Conservation (phyloP, 2,329 filamentous ascomycete species). For the Paecilomyces variotii region DNA sequence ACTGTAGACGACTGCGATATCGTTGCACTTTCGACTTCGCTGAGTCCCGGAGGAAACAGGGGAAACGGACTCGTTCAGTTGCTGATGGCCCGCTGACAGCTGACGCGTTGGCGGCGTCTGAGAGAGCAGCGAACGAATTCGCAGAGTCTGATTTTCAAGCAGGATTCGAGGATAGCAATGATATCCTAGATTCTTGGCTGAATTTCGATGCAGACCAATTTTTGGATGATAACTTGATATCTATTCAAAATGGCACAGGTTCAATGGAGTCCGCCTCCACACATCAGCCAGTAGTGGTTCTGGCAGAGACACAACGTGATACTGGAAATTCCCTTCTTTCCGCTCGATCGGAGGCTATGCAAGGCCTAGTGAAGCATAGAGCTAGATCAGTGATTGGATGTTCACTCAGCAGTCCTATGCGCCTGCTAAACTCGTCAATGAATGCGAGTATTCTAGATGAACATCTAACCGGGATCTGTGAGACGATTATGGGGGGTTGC, state of each 20-base stretch:
- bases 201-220: neutral
- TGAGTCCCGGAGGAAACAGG: neutral
- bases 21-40: slow-evolving; percentile 11
- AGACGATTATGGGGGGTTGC: neutral
- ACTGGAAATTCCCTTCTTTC: neutral
- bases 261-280: neutral
- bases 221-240: neutral
- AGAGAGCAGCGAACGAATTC: neutral
- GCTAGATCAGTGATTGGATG: slow-evolving; percentile 3
- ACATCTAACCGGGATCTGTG: neutral
- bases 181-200: neutral
- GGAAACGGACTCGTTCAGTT: neutral
- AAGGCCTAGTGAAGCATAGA: slow-evolving; percentile 4
- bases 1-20: slow-evolving; percentile 13
- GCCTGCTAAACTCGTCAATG: slow-evolving; percentile 15
- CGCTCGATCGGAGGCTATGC: neutral
- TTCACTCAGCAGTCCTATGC: slow-evolving; percentile 12
- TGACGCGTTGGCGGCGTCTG: neutral
- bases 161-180: neutral
- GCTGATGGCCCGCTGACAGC: neutral
- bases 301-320: neutral
- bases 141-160: neutral
- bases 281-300: neutral
- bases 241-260: neutral
- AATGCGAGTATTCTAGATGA: slow-evolving; percentile 3